These are phyloP conservation scores for Rhizoctonia solani DNA, from an alignment of 1,284 basidiomycete genomes.

Conservation along the genomic window DNA sequence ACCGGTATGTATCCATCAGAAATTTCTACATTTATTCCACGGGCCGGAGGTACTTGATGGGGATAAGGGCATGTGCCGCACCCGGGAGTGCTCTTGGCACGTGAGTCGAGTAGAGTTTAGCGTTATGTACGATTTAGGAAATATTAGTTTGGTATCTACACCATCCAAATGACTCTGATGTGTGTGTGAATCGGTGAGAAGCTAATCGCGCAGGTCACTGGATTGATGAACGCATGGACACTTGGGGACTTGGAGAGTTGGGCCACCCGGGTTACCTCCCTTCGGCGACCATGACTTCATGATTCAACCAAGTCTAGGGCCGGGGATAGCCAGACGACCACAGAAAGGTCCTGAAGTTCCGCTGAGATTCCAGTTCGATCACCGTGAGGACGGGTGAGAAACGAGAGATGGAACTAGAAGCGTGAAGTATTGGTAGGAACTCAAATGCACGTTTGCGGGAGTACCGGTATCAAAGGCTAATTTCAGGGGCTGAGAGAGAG, in stretches of 20 bases:
- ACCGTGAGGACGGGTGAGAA: background rate
- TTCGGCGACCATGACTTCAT: no score
- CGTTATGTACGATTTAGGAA: background rate
- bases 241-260: no score
- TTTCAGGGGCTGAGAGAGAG: constrained; percentile 17
- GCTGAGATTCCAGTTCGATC: no score
- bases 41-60: background rate
- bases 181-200: background rate
- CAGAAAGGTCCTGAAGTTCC: no score
- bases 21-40: background rate
- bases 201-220: background rate
- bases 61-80: background rate
- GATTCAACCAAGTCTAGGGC: no score
- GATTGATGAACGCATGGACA: background rate
- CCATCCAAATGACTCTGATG: background rate
- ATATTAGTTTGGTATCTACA: background rate
- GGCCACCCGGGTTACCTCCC: no score
- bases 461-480: constrained; percentile 34
- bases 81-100: no score
- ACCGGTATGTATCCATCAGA: background rate
- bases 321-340: no score
- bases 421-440: background rate
- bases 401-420: background rate
- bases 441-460: no score
- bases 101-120: background rate